Percentiles rank a stretch among this genome's conserved stretches.
Conservation (phyloP, 129 eudicot species). For the Lonicera japonica region DNA sequence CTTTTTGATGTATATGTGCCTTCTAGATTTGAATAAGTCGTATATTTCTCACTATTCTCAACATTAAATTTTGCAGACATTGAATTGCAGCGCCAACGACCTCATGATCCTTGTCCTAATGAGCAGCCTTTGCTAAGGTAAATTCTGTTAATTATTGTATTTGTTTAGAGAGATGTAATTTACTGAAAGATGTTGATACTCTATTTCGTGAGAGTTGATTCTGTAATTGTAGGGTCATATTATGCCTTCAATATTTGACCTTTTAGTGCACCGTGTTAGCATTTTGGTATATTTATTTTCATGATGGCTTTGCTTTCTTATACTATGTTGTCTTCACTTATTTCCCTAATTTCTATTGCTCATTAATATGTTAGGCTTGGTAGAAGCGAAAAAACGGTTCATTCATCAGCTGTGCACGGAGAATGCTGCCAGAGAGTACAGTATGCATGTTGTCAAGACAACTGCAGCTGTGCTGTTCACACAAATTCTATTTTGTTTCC, state of each 20-base stretch:
- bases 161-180: conserved; percentile 16
- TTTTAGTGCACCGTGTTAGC: not conserved
- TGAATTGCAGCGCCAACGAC: conserved; percentile 14
- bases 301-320: not conserved
- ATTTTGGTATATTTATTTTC: not conserved
- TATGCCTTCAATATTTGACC: not conserved
- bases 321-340: not conserved
- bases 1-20: conserved; percentile 5
- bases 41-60: conserved; percentile 24
- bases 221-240: not conserved
- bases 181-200: not conserved
- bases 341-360: not conserved
- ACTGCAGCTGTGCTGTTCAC: conserved; percentile 28
- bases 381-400: conserved; percentile 19
- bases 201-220: not conserved
- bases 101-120: conserved; percentile 16
- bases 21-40: conserved; percentile 4
- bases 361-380: conserved; percentile 27
- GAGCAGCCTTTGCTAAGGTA: conserved; percentile 42
- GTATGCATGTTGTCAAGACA: conserved; percentile 24
- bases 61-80: conserved; percentile 10
- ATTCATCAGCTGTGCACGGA: conserved; percentile 18
- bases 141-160: not conserved
- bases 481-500: conserved; percentile 19
- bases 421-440: conserved; percentile 35